phyloP scores from a whole-genome alignment of 2,329 filamentous ascomycete species.

The Ceratocystiopsis brevicomis region DNA sequence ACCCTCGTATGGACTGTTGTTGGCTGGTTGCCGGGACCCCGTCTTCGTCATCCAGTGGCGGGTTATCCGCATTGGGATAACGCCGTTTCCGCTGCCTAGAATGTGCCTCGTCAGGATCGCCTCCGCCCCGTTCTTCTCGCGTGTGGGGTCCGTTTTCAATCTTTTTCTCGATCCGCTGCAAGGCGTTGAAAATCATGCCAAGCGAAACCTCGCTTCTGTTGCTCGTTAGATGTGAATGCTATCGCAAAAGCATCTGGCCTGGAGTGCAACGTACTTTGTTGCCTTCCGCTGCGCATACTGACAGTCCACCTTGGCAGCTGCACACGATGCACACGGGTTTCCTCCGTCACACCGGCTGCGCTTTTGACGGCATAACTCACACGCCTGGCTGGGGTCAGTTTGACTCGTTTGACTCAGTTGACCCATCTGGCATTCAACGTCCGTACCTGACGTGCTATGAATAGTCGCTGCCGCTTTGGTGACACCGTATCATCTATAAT shows the following conservation, averaged over 20 bases:
- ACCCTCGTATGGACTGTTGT: too few relatives aligned
- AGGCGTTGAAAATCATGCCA: conserved; percentile 33
- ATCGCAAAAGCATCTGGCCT: too few relatives aligned
- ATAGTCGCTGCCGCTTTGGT: conserved; percentile 9
- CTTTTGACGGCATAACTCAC: conserved; percentile 31
- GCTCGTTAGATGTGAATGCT: neutral
- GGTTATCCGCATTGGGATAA: too few relatives aligned
- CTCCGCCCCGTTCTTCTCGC: too few relatives aligned
- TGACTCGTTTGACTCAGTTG: neutral
- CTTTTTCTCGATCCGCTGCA: conserved; percentile 32
- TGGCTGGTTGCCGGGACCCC: too few relatives aligned
- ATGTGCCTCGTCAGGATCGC: too few relatives aligned
- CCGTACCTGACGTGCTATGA: conserved; percentile 9
- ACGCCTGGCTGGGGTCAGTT: conserved; percentile 19
- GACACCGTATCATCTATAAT: conserved; percentile 5
- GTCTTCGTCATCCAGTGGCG: too few relatives aligned
- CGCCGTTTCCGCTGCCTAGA: too few relatives aligned
- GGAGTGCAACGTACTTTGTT: conserved; percentile 23
- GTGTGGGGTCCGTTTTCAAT: conserved; percentile 16
- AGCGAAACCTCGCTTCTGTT: conserved; percentile 32
- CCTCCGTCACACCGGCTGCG: conserved; percentile 37
- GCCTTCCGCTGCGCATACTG: conserved; percentile 32
- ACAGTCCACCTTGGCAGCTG: conserved; percentile 27
- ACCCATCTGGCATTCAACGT: neutral
- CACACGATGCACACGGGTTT: conserved; percentile 32